Percentiles rank a stretch among this genome's conserved stretches.
These are phyloP conservation scores for Apocynum venetum DNA, from an alignment of 257 asterid genomes.

Conservation along the genomic window DNA sequence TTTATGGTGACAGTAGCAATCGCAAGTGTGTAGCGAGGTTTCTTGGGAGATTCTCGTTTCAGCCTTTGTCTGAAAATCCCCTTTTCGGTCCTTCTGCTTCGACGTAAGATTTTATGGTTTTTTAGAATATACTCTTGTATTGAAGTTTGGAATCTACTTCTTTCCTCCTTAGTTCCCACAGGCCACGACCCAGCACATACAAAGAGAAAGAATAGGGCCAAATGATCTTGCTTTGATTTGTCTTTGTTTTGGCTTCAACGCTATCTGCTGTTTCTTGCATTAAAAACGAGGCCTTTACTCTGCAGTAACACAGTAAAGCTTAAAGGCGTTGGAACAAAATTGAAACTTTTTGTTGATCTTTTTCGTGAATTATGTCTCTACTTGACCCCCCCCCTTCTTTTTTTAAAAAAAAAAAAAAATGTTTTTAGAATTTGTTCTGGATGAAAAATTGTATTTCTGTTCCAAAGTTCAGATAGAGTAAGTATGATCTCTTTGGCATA, in stretches of 20 bases:
- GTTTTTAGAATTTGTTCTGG: background rate
- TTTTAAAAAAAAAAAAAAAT: background rate
- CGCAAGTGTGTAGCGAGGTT: slow-evolving; percentile 59
- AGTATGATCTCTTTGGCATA: background rate
- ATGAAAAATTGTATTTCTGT: no score
- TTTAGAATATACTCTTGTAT: background rate
- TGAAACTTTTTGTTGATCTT: background rate
- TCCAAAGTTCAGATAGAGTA: background rate
- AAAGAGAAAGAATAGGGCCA: background rate
- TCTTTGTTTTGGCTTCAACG: background rate
- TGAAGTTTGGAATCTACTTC: slow-evolving; percentile 10
- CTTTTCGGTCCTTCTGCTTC: slow-evolving; percentile 82
- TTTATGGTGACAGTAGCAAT: background rate
- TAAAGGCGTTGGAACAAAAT: background rate
- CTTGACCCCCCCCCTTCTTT: background rate
- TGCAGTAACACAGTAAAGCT: background rate
- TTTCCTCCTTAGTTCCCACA: background rate
- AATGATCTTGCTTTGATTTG: background rate
- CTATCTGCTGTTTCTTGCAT: background rate
- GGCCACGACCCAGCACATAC: background rate
- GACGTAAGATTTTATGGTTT: slow-evolving; percentile 44
- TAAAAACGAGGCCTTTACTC: background rate
- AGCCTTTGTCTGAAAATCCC: slow-evolving; percentile 80
- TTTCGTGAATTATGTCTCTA: background rate
- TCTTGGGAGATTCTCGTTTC: slow-evolving; percentile 76